Evolutionary conservation across 441 rosid species (phyloP).

Genomic region (Biscutella laevigata): DNA sequence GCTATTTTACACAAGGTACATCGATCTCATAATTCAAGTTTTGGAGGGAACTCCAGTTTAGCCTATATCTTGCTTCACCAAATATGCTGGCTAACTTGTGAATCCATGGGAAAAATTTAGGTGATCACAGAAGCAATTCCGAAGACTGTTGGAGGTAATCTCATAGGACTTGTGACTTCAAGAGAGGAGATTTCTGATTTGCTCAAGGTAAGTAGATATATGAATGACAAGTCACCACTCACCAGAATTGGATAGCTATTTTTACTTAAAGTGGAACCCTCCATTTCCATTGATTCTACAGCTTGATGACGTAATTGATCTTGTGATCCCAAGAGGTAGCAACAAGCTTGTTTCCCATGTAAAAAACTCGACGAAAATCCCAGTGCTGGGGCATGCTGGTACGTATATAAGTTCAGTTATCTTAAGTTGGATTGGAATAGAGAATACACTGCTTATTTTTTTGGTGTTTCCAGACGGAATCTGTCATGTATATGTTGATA

Average conservation of each 20-base stretch:
- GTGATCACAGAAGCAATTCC: conserved; percentile 87
- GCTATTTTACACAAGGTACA: conserved; percentile 88
- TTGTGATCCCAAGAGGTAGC: conserved; percentile 99
- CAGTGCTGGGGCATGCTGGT: conserved; percentile 98
- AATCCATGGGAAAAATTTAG: conserved; percentile 30
- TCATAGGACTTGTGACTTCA: conserved; percentile 89
- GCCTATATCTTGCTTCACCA: no score
- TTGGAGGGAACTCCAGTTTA: no score
- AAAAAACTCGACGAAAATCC: conserved; percentile 84
- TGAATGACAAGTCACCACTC: background rate
- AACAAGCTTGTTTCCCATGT: conserved; percentile 87
- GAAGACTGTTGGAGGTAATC: conserved; percentile 56
- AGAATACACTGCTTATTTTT: no score
- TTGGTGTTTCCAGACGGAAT: conserved; percentile 82
- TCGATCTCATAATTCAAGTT: background rate
- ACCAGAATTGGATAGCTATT: no score
- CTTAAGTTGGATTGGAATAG: background rate
- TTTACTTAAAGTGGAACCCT: conserved; percentile 16
- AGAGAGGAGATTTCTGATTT: conserved; percentile 97
- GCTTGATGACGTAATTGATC: conserved; percentile 99
- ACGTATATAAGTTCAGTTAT: conserved; percentile 21
- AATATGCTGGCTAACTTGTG: no score
- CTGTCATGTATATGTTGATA: conserved; percentile 89
- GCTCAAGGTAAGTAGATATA: conserved; percentile 53
- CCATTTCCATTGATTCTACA: conserved; percentile 31